Evolutionary conservation across 2,329 filamentous ascomycete genomes (phyloP).

Genomic region (Paecilomyces sp.): DNA sequence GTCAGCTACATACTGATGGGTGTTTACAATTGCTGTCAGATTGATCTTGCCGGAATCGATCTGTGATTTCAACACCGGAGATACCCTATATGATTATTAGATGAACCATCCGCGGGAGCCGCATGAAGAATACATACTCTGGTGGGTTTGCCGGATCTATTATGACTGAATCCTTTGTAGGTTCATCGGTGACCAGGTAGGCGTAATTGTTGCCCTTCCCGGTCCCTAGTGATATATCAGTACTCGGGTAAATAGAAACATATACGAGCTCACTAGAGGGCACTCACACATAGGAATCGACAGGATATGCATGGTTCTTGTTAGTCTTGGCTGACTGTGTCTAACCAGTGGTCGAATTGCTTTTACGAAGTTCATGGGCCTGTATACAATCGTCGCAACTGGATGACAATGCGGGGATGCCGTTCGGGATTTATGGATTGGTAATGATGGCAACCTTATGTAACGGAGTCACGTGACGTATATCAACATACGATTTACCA

Average conservation of each 20-base stretch:
- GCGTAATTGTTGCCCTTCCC: conserved; percentile 45
- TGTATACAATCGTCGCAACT: neutral
- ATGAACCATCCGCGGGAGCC: neutral
- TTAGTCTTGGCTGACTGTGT: conserved; percentile 4
- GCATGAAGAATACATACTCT: conserved; percentile 31
- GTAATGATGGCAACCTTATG: conserved; percentile 2
- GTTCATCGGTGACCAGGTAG: conserved; percentile 44
- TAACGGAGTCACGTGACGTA: conserved; percentile 4
- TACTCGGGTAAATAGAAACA: neutral
- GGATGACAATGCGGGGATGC: neutral
- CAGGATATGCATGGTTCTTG: conserved; percentile 43
- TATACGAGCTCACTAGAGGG: neutral
- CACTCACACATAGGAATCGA: conserved; percentile 49
- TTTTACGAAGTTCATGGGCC: conserved; percentile 22
- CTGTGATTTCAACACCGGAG: conserved; percentile 63
- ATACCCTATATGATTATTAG: conserved; percentile 40
- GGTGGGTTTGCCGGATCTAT: conserved; percentile 46
- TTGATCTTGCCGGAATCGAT: conserved; percentile 67
- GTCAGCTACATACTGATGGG: conserved; percentile 65
- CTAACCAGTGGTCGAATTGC: conserved; percentile 12
- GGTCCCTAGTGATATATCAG: conserved; percentile 17
- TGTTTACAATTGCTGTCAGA: conserved; percentile 86
- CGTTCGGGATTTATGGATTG: neutral
- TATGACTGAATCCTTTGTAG: conserved; percentile 43
- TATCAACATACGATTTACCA: neutral